These are phyloP conservation scores for Xylaria sp. DNA, from an alignment of 2,329 filamentous ascomycete genomes.

Conservation along the genomic window DNA sequence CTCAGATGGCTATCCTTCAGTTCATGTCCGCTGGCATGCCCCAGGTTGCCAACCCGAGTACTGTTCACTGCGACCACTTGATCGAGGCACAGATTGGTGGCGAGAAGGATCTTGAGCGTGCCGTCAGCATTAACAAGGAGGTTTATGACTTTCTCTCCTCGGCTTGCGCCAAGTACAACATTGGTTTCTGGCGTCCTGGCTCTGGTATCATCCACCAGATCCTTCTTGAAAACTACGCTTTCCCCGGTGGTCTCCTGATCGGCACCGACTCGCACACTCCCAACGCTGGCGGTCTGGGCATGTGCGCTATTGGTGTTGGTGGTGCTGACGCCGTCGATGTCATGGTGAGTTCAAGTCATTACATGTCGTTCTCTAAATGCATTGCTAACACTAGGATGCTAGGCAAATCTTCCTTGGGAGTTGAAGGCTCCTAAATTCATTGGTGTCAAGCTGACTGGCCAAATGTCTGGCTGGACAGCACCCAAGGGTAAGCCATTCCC, in stretches of 20 bases:
- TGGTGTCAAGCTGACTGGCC: constrained; percentile 92
- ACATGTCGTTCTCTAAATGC: no score
- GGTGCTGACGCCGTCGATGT: constrained; percentile 99
- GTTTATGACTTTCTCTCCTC: constrained; percentile 97
- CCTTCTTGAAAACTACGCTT: constrained; percentile 97
- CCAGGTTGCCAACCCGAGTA: constrained; percentile 90
- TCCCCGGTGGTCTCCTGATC: constrained; percentile 97
- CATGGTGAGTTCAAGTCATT: constrained; percentile 61
- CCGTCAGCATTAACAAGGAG: constrained; percentile 96
- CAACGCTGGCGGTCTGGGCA: constrained; percentile 95
- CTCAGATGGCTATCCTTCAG: constrained; percentile 99
- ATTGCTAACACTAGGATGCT: no score
- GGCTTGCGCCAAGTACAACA: constrained; percentile 98
- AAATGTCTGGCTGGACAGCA: constrained; percentile 89
- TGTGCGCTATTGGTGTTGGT: constrained; percentile 94
- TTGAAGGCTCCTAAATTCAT: constrained; percentile 97
- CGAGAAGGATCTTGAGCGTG: constrained; percentile 90
- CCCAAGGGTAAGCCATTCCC: constrained; percentile 77
- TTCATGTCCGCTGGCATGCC: constrained; percentile 99
- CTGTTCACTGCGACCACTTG: constrained; percentile 98
- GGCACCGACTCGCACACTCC: constrained; percentile 98
- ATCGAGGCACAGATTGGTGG: constrained; percentile 97
- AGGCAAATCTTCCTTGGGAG: constrained; percentile 70
- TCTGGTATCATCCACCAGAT: constrained; percentile 99
- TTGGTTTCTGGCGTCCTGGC: constrained; percentile 98